Base-by-base conservation (phyloP, 805 yeast genomes). In the Trichomonascus vanleenenianus region DNA sequence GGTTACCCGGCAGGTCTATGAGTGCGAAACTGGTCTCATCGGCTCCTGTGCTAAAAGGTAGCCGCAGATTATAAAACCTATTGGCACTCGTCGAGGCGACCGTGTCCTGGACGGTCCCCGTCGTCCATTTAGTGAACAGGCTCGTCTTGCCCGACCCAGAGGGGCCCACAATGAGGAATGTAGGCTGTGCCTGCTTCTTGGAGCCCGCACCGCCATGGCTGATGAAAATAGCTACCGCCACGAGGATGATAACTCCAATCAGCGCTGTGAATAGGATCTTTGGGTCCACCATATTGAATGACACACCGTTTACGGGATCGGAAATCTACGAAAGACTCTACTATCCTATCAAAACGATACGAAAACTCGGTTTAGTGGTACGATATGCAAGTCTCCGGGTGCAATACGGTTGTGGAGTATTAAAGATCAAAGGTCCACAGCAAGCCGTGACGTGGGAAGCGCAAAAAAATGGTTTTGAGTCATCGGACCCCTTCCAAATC, bases 1-100 rank as follows among this genome's bases (percentile, higher is more conserved):
- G 66, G 64, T 84, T 88, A n/a, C 97, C 96, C 2, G 98, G 98
- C 50, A 79, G 79, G 57, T 91, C 97, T 43, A 83, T 72, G 34
- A 89, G 61, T 50, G 73, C 76, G 57, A 67, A 73, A 46, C 56
- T 64, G 47, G 62, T 71, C 54, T 58, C 65, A 9, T 35, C 46
- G 9, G 46, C 66, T 7, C 50, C 59, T 3, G 63, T 59, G 2
- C 64, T 64, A 5, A 64, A 57, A 9, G 76, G 76, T n/a, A 78
- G 54, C 41, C 59, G 53, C 43, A 70, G 63, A 8, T 56, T 51
- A 6, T 62, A 66, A 4, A 64, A 62, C 19, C 57, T 46, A 55
- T 68, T 75, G n/a, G 74, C 68, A 43, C 70, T 75, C 49, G 74
- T 76, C 0, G 83, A 75, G 38, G 69, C 74, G 2, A 79, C 80